Conservation (phyloP, 2,329 filamentous ascomycete species). For the Aspergillus fructus region DNA sequence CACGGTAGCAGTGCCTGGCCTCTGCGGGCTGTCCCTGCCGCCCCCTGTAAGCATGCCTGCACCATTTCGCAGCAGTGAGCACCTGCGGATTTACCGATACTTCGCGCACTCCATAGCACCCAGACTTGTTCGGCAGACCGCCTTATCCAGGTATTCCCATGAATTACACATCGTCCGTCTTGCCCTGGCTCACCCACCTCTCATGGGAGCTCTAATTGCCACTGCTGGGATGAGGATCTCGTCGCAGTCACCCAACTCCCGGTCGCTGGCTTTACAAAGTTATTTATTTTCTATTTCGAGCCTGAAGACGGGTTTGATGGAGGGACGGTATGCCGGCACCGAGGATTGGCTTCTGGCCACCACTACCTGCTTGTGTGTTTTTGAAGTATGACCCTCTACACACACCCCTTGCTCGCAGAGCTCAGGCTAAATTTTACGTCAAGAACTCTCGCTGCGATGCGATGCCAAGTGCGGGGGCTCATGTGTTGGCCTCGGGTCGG, state of each 20-base stretch:
- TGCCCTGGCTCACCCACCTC: conserved; percentile 16
- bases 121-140: conserved; percentile 15
- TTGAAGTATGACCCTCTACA: conserved; percentile 12
- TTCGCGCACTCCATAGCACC: conserved; percentile 13
- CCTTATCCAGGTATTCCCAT: conserved; percentile 6
- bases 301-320: conserved; percentile 2
- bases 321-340: neutral
- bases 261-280: conserved; percentile 8
- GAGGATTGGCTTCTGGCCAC: conserved; percentile 19
- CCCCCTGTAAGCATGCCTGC: conserved; percentile 13
- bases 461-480: conserved; percentile 11
- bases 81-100: conserved; percentile 14
- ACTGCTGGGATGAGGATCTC: conserved; percentile 15
- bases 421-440: neutral
- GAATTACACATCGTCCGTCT: conserved; percentile 17
- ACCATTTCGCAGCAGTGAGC: conserved; percentile 14
- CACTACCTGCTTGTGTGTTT: conserved; percentile 14
- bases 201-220: conserved; percentile 18
- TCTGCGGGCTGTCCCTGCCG: too few relatives aligned
- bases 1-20: too few relatives aligned
- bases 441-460: conserved; percentile 15
- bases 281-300: conserved; percentile 13
- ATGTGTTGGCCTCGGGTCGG: conserved; percentile 13
- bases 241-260: neutral
- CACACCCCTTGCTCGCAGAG: neutral